A percentile compares a stretch with the other conserved stretches of the same genome.
Evolutionary conservation across 257 asterid species (phyloP).

Genomic region (Nicotiana noctiflora): DNA sequence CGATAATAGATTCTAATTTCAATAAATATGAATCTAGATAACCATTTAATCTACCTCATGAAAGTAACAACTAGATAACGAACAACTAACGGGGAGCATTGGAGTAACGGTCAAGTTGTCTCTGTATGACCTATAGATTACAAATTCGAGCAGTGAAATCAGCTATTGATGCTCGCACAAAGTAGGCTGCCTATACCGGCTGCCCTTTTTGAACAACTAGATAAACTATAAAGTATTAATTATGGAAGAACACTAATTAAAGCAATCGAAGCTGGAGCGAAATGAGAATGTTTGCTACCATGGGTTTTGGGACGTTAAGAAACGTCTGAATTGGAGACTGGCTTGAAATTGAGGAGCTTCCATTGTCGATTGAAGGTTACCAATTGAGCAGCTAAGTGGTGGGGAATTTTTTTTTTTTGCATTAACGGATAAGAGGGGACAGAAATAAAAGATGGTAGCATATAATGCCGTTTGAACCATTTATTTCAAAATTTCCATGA

Average conservation of each 20-base stretch:
- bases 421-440: neutral
- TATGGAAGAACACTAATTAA: neutral
- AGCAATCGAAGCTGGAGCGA: neutral
- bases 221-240: too few relatives aligned
- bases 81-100: too few relatives aligned
- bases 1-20: neutral
- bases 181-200: too few relatives aligned
- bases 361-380: slow-evolving; percentile 21
- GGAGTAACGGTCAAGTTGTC: too few relatives aligned
- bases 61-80: neutral
- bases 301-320: slow-evolving; percentile 23
- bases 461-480: too few relatives aligned
- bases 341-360: slow-evolving; percentile 36
- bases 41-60: neutral
- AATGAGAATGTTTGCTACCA: neutral
- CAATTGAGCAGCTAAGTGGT: neutral
- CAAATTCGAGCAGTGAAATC: too few relatives aligned
- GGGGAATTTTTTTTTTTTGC: neutral
- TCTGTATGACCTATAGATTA: too few relatives aligned
- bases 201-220: too few relatives aligned
- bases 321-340: slow-evolving; percentile 15
- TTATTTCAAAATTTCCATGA: too few relatives aligned
- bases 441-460: neutral
- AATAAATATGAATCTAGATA: neutral
- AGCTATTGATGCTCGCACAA: too few relatives aligned